Conservation (phyloP, 2,329 filamentous ascomycete species). For the Lithohypha guttulata region DNA sequence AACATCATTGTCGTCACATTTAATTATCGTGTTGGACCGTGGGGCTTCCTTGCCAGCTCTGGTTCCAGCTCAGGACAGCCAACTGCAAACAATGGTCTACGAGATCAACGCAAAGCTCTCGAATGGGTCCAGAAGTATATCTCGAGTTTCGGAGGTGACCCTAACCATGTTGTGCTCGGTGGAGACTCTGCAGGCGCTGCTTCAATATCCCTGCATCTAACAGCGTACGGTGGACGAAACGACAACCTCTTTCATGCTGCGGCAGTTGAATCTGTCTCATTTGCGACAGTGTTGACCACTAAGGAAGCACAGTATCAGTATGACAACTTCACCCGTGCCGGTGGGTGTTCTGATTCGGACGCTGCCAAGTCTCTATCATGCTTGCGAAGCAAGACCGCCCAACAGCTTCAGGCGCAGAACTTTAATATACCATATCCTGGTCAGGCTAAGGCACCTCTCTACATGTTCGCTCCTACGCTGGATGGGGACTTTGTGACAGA, state of each 20-base stretch:
- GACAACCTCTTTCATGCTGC: slow-evolving; percentile 43
- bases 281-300: slow-evolving; percentile 39
- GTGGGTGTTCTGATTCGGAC: slow-evolving; percentile 31
- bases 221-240: slow-evolving; percentile 39
- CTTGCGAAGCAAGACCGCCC: slow-evolving; percentile 36
- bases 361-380: slow-evolving; percentile 37
- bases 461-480: slow-evolving; percentile 42
- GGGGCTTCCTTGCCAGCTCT: slow-evolving; percentile 55
- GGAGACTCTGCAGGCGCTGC: slow-evolving; percentile 58
- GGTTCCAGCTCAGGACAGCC: slow-evolving; percentile 24
- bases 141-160: slow-evolving; percentile 56
- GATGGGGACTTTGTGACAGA: slow-evolving; percentile 42
- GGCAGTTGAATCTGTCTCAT: slow-evolving; percentile 45
- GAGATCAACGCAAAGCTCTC: slow-evolving; percentile 58
- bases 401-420: slow-evolving; percentile 37
- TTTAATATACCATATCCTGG: slow-evolving; percentile 37
- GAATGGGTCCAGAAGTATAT: slow-evolving; percentile 62
- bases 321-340: slow-evolving; percentile 40
- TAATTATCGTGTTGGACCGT: slow-evolving; percentile 67
- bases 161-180: slow-evolving; percentile 55
- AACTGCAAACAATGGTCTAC: slow-evolving; percentile 56
- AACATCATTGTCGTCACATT: slow-evolving; percentile 60
- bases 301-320: slow-evolving; percentile 42
- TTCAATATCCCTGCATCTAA: slow-evolving; percentile 55
- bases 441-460: slow-evolving; percentile 32